Percentiles rank a stretch among this genome's conserved stretches.
Evolutionary conservation across 192 early-diverging fungal genomes (phyloP).

Genomic region (Gaertneriomyces sp.): DNA sequence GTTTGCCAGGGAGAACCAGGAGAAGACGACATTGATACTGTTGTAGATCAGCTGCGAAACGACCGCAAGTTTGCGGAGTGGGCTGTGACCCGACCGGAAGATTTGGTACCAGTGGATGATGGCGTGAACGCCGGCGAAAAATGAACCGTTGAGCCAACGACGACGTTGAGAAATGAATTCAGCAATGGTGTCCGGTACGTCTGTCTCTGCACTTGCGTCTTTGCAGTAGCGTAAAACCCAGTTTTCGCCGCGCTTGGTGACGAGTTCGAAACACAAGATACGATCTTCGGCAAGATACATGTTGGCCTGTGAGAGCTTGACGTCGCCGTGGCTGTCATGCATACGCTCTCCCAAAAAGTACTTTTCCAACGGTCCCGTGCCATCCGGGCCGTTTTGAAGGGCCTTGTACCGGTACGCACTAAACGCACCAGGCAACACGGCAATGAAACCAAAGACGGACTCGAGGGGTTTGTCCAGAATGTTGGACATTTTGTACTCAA

Average conservation of each 20-base stretch:
- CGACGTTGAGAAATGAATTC: slow-evolving; percentile 76
- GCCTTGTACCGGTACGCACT: slow-evolving; percentile 76
- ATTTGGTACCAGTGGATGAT: slow-evolving; percentile 66
- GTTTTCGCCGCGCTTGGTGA: slow-evolving; percentile 67
- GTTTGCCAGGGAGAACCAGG: slow-evolving; percentile 72
- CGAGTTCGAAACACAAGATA: slow-evolving; percentile 80
- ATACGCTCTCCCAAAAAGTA: slow-evolving; percentile 76
- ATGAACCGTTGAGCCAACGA: slow-evolving; percentile 82
- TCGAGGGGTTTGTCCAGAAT: slow-evolving; percentile 77
- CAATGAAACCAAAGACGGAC: slow-evolving; percentile 91
- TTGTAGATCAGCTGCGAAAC: slow-evolving; percentile 65
- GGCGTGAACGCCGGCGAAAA: slow-evolving; percentile 77
- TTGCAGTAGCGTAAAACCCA: slow-evolving; percentile 72
- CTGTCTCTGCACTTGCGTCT: slow-evolving; percentile 72
- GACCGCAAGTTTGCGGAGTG: slow-evolving; percentile 58
- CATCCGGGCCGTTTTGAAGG: slow-evolving; percentile 61
- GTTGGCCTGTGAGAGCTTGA: slow-evolving; percentile 65
- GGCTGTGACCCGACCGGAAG: slow-evolving; percentile 63
- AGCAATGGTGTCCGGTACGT: slow-evolving; percentile 71
- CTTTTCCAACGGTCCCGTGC: slow-evolving; percentile 62
- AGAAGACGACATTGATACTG: slow-evolving; percentile 61
- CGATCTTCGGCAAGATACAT: slow-evolving; percentile 71
- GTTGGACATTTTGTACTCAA: slow-evolving; percentile 88
- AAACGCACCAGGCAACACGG: slow-evolving; percentile 88
- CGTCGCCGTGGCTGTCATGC: slow-evolving; percentile 39